A percentile compares a stretch with the other conserved stretches of the same genome.
phyloP scores from a whole-genome alignment of 2,329 filamentous ascomycete species.

The Lachnellula cervina region DNA sequence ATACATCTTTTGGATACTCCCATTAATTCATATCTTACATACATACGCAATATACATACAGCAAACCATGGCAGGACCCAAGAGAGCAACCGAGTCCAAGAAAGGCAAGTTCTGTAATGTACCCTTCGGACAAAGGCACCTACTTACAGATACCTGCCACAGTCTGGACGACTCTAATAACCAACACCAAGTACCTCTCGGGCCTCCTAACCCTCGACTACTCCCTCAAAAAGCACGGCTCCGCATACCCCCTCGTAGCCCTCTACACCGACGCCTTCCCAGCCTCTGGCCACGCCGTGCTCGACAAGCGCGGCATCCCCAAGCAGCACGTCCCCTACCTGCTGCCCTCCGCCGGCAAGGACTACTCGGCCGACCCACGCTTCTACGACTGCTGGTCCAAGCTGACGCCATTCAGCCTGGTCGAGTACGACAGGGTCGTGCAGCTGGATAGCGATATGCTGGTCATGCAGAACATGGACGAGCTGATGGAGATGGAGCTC shows the following conservation, averaged over 20 bases:
- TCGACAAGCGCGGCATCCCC: slow-evolving; percentile 64
- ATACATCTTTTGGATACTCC: not conserved
- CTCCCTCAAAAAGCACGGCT: slow-evolving; percentile 60
- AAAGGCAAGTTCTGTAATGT: slow-evolving; percentile 19
- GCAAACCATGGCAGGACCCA: slow-evolving; percentile 16
- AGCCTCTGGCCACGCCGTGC: slow-evolving; percentile 59
- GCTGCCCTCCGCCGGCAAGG: slow-evolving; percentile 57
- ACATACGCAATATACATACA: not conserved
- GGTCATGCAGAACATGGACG: slow-evolving; percentile 79
- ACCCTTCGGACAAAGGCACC: not conserved
- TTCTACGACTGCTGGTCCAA: slow-evolving; percentile 93
- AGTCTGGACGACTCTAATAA: slow-evolving; percentile 89
- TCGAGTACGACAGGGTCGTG: slow-evolving; percentile 73
- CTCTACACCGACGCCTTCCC: slow-evolving; percentile 80
- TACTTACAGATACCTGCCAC: slow-evolving; percentile 11
- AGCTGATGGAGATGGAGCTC: slow-evolving; percentile 78
- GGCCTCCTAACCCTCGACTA: slow-evolving; percentile 78
- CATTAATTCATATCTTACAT: not conserved
- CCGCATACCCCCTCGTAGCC: slow-evolving; percentile 73
- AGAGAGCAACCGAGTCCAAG: slow-evolving; percentile 27
- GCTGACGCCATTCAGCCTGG: slow-evolving; percentile 70
- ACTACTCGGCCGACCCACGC: slow-evolving; percentile 72
- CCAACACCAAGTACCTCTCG: slow-evolving; percentile 74
- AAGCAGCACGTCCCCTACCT: slow-evolving; percentile 69
- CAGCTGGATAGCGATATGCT: slow-evolving; percentile 89